These are phyloP conservation scores for Phytophthora multivora DNA, from an alignment of 352 stramenopile genomes.

Conservation along the genomic window DNA sequence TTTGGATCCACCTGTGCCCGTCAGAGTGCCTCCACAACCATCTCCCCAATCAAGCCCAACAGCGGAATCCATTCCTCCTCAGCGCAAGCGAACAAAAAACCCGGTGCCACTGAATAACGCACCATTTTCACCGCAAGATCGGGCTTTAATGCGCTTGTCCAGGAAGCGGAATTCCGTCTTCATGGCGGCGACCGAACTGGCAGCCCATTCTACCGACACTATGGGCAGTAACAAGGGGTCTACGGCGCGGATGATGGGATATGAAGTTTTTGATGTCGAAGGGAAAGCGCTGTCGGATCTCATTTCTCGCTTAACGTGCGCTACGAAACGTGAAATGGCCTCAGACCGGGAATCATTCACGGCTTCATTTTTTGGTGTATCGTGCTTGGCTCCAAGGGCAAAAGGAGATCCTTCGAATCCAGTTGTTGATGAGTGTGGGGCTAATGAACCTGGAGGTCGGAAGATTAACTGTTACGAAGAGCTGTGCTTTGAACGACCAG, in stretches of 20 bases:
- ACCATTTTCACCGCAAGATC: slow-evolving; percentile 38
- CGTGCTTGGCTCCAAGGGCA: slow-evolving; percentile 21
- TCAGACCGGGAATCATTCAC: slow-evolving; percentile 25
- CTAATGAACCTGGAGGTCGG: not conserved
- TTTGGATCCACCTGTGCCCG: not conserved
- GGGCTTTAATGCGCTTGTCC: slow-evolving; percentile 53
- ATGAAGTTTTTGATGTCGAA: slow-evolving; percentile 39
- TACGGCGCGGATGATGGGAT: slow-evolving; percentile 26
- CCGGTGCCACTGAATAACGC: slow-evolving; percentile 39
- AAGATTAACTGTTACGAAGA: slow-evolving; percentile 47
- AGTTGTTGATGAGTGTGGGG: slow-evolving; percentile 1
- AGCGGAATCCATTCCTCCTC: not conserved
- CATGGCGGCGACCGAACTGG: slow-evolving; percentile 25
- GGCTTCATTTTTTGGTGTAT: slow-evolving; percentile 43
- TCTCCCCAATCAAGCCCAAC: slow-evolving; percentile 16
- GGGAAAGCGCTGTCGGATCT: slow-evolving; percentile 35
- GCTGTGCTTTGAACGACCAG: slow-evolving; percentile 39
- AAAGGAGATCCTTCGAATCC: slow-evolving; percentile 8
- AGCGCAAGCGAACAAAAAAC: slow-evolving; percentile 51
- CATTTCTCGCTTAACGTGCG: slow-evolving; percentile 34
- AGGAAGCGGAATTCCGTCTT: slow-evolving; percentile 67
- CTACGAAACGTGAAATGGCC: slow-evolving; percentile 35
- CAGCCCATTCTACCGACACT: slow-evolving; percentile 6
- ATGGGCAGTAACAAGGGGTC: slow-evolving; percentile 4
- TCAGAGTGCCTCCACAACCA: not conserved